Base-by-base conservation (phyloP, 164 flowering plant genomes). In the Annona squamosa region DNA sequence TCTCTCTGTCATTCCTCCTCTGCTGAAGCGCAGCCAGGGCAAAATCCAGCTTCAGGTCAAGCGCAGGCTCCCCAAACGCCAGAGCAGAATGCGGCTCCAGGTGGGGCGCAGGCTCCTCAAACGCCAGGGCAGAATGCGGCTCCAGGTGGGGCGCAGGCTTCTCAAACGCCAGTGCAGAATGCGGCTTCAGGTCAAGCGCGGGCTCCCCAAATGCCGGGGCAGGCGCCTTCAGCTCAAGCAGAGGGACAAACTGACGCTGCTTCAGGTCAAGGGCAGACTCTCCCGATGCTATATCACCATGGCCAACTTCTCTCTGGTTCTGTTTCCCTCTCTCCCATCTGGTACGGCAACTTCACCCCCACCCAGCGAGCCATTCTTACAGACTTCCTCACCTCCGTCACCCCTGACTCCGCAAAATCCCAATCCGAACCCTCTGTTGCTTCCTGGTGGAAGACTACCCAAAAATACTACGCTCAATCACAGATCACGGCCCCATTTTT, bases 271-370 rank as follows among this genome's bases (percentile, higher is more conserved):
- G 79, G 79, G 44, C 84, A 79, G 47, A 78, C 85, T 0, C 75
- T 76, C 71, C 77, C 77, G 16, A 63, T 90, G 43, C 65, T 73
- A 12, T 91, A 91, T 83, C 96, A 91, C 82, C 85, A 89, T 3
- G 96, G 93, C 26, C 78, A 86, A 63, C 91, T 91, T 57, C 91
- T 91, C 9, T 46, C 68, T 9, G 96, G 93, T 3, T 78, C 85
- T 41, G 80, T 87, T 63, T 72, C 93, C 46, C 65, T 89, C 66
- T 88, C 88, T 41, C 81, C 89, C 47, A 80, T 91, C 37, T 91
- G 92, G 93, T 91, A 91, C 59, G 96, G 96, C 3, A 81, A 83
- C 3, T 89, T 90, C 84, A 85, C 71, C 46, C 86, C 95, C 0
- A 77, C 89, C 48, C 92, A 88, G 48, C 72, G 85, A 0, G 85